Evolutionary conservation across 1,284 basidiomycete genomes (phyloP).

Genomic region (Papiliotrema laurentii): DNA sequence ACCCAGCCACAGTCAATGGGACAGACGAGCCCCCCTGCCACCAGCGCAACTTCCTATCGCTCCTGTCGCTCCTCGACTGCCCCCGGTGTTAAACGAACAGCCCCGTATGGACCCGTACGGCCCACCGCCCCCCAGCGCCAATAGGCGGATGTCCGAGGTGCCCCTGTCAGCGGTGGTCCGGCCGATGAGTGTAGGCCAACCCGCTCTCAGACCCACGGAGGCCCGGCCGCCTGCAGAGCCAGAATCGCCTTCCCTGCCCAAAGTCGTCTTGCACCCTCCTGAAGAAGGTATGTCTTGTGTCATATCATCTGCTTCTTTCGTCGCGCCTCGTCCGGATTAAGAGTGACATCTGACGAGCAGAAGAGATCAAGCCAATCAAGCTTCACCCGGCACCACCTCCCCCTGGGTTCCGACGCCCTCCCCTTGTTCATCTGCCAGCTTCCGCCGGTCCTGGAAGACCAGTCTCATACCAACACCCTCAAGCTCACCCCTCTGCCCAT

Average conservation of each 20-base stretch:
- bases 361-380: constrained; percentile 1
- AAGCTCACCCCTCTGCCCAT: too few relatives aligned
- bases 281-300: constrained; percentile 5
- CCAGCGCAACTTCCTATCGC: not conserved
- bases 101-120: too few relatives aligned
- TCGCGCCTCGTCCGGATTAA: not conserved
- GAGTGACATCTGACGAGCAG: not conserved
- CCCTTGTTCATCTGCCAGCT: not conserved
- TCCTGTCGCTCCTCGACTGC: not conserved
- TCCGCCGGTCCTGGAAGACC: too few relatives aligned
- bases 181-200: too few relatives aligned
- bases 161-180: not conserved
- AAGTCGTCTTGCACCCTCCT: constrained; percentile 5
- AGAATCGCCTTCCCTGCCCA: too few relatives aligned
- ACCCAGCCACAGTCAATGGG: not conserved
- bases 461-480: too few relatives aligned
- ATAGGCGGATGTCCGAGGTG: not conserved
- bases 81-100: not conserved
- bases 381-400: constrained; percentile 5
- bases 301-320: not conserved
- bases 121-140: not conserved
- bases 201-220: too few relatives aligned
- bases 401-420: not conserved
- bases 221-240: too few relatives aligned
- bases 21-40: constrained; percentile 1